Evolutionary conservation across 2,329 filamentous ascomycete genomes (phyloP).

Genomic region (Phoma herbarum): DNA sequence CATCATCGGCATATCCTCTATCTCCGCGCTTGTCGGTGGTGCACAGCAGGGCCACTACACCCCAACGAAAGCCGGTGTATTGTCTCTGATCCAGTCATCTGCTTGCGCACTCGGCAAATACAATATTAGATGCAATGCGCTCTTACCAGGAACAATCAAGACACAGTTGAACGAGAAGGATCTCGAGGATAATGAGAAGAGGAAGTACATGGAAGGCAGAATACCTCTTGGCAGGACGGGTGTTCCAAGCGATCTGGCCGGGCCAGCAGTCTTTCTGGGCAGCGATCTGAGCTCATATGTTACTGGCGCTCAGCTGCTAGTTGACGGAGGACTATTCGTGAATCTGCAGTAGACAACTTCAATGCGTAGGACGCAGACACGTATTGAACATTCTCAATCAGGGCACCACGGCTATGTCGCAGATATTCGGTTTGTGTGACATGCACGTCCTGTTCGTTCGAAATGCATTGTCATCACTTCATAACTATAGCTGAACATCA

Average conservation of each 20-base stretch:
- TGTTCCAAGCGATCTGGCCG: conserved; percentile 73
- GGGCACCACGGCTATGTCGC: neutral
- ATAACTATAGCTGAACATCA: conserved; percentile 23
- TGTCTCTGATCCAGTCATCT: conserved; percentile 83
- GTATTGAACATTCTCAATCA: neutral
- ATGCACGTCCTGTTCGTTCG: neutral
- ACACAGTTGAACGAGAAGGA: conserved; percentile 88
- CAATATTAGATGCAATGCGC: conserved; percentile 81
- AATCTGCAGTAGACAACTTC: conserved; percentile 64
- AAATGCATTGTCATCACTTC: neutral
- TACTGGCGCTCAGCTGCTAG: conserved; percentile 81
- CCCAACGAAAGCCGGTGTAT: conserved; percentile 81
- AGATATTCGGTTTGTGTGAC: neutral
- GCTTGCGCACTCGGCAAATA: conserved; percentile 81
- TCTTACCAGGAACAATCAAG: conserved; percentile 82
- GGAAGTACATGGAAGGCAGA: conserved; percentile 78
- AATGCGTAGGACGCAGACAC: too few species aligned
- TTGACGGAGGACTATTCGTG: conserved; percentile 89
- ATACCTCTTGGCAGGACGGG: conserved; percentile 71
- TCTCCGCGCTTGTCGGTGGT: conserved; percentile 79
- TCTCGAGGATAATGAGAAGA: conserved; percentile 75
- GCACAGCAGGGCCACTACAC: conserved; percentile 85
- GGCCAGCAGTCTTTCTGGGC: conserved; percentile 85
- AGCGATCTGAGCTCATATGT: conserved; percentile 69
- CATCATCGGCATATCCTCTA: conserved; percentile 80